Evolutionary conservation across 2,329 filamentous ascomycete species (phyloP).

Genomic region (Lecanoromycetidae sp.): DNA sequence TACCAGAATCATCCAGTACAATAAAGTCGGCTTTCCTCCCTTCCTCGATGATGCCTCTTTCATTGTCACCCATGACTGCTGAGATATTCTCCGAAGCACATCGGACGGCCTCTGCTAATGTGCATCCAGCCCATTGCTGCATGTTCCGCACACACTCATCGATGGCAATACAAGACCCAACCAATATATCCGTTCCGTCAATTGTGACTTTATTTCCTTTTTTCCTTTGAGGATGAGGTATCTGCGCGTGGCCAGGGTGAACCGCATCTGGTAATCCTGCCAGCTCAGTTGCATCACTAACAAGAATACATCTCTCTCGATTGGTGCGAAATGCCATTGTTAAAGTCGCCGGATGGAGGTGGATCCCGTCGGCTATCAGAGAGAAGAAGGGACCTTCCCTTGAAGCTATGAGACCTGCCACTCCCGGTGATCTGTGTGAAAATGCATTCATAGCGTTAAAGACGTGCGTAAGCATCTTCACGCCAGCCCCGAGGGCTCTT

Average conservation of each 20-base stretch:
- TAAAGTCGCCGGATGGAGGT: conserved; percentile 40
- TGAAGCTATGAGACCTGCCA: conserved; percentile 33
- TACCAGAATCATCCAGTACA: conserved; percentile 34
- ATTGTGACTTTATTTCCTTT: conserved; percentile 38
- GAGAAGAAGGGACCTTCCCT: conserved; percentile 36
- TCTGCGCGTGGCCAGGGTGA: conserved; percentile 42
- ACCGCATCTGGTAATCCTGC: conserved; percentile 40
- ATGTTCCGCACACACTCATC: conserved; percentile 39
- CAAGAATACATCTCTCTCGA: conserved; percentile 37
- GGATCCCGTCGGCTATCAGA: conserved; percentile 43
- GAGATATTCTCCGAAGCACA: conserved; percentile 41
- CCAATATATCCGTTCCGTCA: conserved; percentile 41
- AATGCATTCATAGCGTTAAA: conserved; percentile 44
- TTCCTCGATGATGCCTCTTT: conserved; percentile 32
- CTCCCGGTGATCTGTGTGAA: conserved; percentile 39
- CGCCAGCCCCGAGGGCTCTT: conserved; percentile 35
- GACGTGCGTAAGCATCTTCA: conserved; percentile 41
- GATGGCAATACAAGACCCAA: conserved; percentile 41
- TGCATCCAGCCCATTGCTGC: conserved; percentile 33
- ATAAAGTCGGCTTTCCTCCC: conserved; percentile 39
- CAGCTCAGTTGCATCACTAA: conserved; percentile 45
- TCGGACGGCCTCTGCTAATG: conserved; percentile 36
- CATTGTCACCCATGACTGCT: conserved; percentile 37
- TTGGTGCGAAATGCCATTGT: conserved; percentile 38
- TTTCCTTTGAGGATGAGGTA: conserved; percentile 39